Base-by-base conservation (phyloP, 768 basidiomycete genomes). In the Cantharellus anzutake region DNA sequence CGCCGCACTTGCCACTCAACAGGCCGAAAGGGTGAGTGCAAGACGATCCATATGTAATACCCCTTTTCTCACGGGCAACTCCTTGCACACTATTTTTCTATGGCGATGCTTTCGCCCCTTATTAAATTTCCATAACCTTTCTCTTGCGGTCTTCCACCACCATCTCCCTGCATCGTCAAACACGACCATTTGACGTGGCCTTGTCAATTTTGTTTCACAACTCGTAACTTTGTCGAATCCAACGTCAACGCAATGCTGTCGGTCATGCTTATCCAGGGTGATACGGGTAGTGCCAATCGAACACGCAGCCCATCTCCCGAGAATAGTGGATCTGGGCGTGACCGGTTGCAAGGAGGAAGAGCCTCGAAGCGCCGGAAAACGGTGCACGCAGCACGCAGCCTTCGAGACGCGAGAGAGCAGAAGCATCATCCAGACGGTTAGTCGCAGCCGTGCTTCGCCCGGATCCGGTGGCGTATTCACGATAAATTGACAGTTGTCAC, bases 381-480 rank as follows among this genome's bases (percentile, higher is more conserved):
- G 58, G 76, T 80, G 56, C 84, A 87, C 68, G 20, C 78, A 76
- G 29, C 44, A 48, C 44, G 11, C 44, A 29, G 44, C 29, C 44
- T 11, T 48, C 51, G 71, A 76, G 20, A 29, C 20, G 20, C 20
- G 20, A 29, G 20, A 51, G 78, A 78, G 57, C 73, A 75, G 41
- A 74, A 82, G 64, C 78, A 78, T 20, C 87, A 84, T 67, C 85
- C 84, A 37, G 89, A 94, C 69, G 85, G 88, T 88, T 68, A 60
- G 65, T 61, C 39, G 14, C 20, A 65, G 58, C 60, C 38, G 48
- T 20, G 60, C 57, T 55, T 35, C 44, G 11, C 44, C 52, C 52
- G 11, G 35, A 11, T 38, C 52, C 14, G 11, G 11, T 55, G 29
- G 11, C 14, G 11, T 38, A 55, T 55, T 35, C 11, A 55, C 7